These are phyloP conservation scores for Rhododendron griersonianum DNA, from an alignment of 148 eudicot genomes.

Conservation along the genomic window DNA sequence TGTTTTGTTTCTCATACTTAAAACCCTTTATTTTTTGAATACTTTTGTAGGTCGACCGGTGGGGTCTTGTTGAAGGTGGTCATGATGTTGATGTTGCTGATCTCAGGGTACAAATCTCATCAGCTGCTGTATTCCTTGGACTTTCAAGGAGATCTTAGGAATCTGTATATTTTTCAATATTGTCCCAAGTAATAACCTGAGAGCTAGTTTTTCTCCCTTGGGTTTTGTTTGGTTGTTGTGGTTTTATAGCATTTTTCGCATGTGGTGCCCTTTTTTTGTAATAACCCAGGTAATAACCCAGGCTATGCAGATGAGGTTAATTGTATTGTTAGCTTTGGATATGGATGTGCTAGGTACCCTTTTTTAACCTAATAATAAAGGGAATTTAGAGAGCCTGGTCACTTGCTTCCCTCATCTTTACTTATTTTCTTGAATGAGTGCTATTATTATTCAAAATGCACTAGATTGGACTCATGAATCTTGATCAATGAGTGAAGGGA, in stretches of 20 bases:
- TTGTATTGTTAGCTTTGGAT: background rate
- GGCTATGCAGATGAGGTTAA: background rate
- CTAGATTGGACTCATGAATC: background rate
- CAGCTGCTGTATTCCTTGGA: constrained; percentile 82
- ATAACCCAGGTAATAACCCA: too few relatives aligned
- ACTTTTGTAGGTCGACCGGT: constrained; percentile 57
- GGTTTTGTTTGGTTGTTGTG: background rate
- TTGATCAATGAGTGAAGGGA: background rate
- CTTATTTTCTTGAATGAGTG: background rate
- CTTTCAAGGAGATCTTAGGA: constrained; percentile 51
- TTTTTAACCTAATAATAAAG: background rate
- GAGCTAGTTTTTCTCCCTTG: constrained; percentile 6
- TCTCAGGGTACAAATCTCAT: constrained; percentile 75
- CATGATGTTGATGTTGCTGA: constrained; percentile 96
- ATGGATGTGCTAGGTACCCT: background rate
- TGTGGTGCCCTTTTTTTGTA: too few relatives aligned
- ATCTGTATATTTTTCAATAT: background rate
- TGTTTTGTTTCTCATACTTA: background rate
- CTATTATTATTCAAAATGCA: background rate
- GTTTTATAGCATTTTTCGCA: background rate
- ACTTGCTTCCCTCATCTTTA: background rate
- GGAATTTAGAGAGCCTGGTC: background rate
- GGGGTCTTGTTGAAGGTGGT: constrained; percentile 99
- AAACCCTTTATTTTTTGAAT: background rate
- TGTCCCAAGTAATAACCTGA: background rate